Evolutionary conservation across 768 basidiomycete genomes (phyloP).

Genomic region (Hericium erinaceus): DNA sequence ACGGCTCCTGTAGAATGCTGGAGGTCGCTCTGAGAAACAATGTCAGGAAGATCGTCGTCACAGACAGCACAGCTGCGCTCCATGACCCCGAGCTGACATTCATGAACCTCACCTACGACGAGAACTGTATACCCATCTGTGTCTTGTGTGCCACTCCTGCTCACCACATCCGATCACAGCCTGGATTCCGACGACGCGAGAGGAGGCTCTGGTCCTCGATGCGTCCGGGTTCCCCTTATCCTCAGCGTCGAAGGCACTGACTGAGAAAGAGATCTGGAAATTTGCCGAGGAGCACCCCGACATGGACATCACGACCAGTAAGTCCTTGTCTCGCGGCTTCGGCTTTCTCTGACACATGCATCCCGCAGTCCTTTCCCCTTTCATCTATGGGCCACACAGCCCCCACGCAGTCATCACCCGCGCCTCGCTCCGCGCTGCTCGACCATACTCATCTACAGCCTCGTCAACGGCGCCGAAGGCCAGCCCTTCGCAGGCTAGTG

Average conservation of each 20-base stretch:
- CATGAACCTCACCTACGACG: too few species aligned
- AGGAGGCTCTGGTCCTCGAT: slow-evolving; percentile 20
- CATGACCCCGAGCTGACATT: neutral
- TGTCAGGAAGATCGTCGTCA: slow-evolving; percentile 1
- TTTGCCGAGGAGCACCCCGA: slow-evolving; percentile 18
- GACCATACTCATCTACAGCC: neutral
- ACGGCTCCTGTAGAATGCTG: neutral
- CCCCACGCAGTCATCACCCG: neutral
- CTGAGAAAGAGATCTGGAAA: slow-evolving; percentile 18
- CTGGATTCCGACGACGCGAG: slow-evolving; percentile 23
- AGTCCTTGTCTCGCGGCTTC: neutral
- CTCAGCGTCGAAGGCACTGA: slow-evolving; percentile 25
- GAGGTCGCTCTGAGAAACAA: neutral
- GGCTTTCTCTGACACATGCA: too few species aligned
- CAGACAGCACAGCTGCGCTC: neutral
- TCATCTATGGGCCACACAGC: neutral
- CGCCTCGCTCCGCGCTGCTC: neutral
- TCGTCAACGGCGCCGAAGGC: neutral
- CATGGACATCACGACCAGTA: slow-evolving; percentile 16
- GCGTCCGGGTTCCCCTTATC: slow-evolving; percentile 23
- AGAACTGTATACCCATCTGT: too few species aligned
- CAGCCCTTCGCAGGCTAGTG: neutral
- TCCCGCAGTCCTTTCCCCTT: neutral
- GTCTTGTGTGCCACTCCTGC: too few species aligned
- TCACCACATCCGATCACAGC: slow-evolving; percentile 14